Conservation (phyloP, 257 asterid species). For the Penstemon newberryi region DNA sequence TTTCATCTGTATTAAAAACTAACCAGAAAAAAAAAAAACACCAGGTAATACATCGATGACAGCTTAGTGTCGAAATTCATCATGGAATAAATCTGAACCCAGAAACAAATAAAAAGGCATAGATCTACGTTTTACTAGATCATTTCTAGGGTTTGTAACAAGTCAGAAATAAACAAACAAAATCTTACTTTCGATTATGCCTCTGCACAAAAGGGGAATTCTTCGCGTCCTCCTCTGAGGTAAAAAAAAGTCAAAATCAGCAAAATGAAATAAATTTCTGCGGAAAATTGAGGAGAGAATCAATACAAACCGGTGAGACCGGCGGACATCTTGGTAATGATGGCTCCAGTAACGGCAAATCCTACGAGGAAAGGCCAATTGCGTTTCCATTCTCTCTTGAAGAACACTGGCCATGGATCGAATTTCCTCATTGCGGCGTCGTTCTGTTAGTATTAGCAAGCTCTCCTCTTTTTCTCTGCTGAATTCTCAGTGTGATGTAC, state of each 20-base stretch:
- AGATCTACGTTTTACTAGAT: not conserved
- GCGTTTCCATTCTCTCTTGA: slow-evolving; percentile 36
- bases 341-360: slow-evolving; percentile 29
- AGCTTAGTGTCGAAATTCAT: not conserved
- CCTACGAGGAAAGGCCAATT: slow-evolving; percentile 40
- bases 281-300: not conserved
- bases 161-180: not conserved
- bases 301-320: slow-evolving; percentile 44
- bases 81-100: not conserved
- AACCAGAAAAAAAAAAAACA: too few species aligned
- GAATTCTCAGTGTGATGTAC: not conserved
- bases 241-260: not conserved
- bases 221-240: slow-evolving; percentile 37
- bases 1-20: too few species aligned
- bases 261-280: not conserved
- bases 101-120: not conserved
- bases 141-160: not conserved
- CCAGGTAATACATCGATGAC: too few species aligned
- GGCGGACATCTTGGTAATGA: slow-evolving; percentile 46
- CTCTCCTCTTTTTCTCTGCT: slow-evolving; percentile 7
- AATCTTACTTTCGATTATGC: slow-evolving; percentile 29
- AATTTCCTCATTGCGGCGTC: slow-evolving; percentile 44
- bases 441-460: not conserved
- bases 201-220: slow-evolving; percentile 37
- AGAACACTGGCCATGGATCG: slow-evolving; percentile 60